Conservation (phyloP, 129 eudicot species). For the Arctium minus region DNA sequence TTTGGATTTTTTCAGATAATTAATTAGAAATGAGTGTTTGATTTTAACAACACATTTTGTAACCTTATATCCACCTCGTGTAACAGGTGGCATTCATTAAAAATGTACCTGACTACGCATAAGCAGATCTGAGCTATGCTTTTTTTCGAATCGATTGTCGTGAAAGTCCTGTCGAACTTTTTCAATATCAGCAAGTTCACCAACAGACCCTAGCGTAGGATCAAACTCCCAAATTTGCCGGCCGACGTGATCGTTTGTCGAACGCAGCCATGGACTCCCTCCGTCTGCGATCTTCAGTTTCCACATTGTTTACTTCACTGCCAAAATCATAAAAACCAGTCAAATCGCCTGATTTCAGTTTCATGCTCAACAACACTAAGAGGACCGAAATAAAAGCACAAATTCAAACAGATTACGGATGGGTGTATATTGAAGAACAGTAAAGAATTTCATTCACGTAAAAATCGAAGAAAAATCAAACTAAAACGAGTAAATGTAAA, state of each 20-base stretch:
- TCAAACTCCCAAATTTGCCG: conserved; percentile 90
- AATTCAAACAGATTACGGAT: neutral
- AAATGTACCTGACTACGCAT: conserved; percentile 75
- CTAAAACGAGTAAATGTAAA: too few relatives aligned
- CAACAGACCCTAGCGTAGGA: conserved; percentile 57
- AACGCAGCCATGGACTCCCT: conserved; percentile 72
- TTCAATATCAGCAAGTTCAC: conserved; percentile 66
- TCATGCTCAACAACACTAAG: conserved; percentile 10
- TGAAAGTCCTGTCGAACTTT: conserved; percentile 50
- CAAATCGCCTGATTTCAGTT: conserved; percentile 11
- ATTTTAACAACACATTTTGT: neutral
- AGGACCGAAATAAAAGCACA: neutral
- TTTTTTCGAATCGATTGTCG: conserved; percentile 52
- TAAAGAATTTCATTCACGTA: too few relatives aligned
- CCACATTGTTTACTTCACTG: conserved; percentile 57
- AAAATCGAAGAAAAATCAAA: too few relatives aligned
- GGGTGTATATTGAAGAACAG: too few relatives aligned
- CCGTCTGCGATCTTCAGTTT: conserved; percentile 74
- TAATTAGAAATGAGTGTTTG: neutral
- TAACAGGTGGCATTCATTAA: neutral
- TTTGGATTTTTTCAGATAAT: neutral
- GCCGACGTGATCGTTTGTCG: conserved; percentile 64
- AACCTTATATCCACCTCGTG: neutral
- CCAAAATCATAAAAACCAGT: neutral
- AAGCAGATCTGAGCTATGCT: conserved; percentile 87